Percentiles rank a stretch among this genome's conserved stretches.
These are phyloP conservation scores for Penicillium argentinense DNA, from an alignment of 495 filamentous ascomycete species.

Conservation along the genomic window DNA sequence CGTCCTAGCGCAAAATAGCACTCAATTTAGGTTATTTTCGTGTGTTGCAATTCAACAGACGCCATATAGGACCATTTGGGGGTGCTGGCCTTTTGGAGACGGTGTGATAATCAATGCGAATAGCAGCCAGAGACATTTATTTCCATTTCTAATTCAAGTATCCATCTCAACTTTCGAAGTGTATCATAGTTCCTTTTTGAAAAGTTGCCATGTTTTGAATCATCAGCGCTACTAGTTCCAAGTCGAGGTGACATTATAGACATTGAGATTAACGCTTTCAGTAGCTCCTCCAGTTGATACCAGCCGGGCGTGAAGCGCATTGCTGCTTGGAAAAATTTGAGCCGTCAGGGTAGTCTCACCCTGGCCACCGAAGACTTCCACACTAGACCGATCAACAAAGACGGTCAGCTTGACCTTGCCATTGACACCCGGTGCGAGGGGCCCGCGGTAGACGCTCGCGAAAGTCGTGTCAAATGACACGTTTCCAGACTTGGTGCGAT, in stretches of 20 bases:
- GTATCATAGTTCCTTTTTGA: too few relatives aligned
- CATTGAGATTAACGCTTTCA: slow-evolving; percentile 15
- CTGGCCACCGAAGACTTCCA: slow-evolving; percentile 35
- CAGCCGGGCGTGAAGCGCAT: slow-evolving; percentile 20
- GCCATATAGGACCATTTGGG: too few relatives aligned
- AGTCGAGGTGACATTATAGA: slow-evolving; percentile 5
- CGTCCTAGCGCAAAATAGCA: too few relatives aligned
- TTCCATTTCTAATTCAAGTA: too few relatives aligned
- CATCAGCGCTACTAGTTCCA: too few relatives aligned
- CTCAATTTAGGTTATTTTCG: too few relatives aligned
- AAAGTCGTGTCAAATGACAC: slow-evolving; percentile 28
- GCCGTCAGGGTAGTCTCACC: slow-evolving; percentile 34
- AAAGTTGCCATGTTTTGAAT: too few relatives aligned
- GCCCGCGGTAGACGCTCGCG: slow-evolving; percentile 24
- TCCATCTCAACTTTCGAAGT: too few relatives aligned
- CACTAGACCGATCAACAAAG: slow-evolving; percentile 34
- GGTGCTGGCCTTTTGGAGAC: too few relatives aligned
- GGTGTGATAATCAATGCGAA: too few relatives aligned
- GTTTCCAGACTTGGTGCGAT: slow-evolving; percentile 27
- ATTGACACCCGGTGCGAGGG: slow-evolving; percentile 11
- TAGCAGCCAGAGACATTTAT: too few relatives aligned
- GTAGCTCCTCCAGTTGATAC: slow-evolving; percentile 24
- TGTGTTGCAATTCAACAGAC: too few relatives aligned
- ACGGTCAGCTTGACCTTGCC: slow-evolving; percentile 25
- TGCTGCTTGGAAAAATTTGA: slow-evolving; percentile 32